Evolutionary conservation across 345 rosid genomes (phyloP).

Genomic region (Reutealis trisperma): DNA sequence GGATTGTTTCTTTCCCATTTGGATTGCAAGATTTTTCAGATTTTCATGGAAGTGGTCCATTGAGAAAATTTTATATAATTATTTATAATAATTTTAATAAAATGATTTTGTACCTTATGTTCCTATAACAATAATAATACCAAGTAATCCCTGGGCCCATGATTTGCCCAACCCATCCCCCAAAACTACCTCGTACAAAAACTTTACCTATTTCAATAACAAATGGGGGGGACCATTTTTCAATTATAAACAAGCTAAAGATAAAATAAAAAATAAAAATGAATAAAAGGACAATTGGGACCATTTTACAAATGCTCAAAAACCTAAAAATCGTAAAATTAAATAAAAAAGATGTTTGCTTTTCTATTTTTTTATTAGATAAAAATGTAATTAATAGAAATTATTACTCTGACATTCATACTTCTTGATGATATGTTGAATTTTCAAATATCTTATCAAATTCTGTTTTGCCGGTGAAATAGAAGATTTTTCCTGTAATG

Average conservation of each 20-base stretch:
- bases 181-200: conserved; percentile 6
- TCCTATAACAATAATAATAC: neutral
- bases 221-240: conserved; percentile 2
- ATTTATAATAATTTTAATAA: neutral
- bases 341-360: neutral
- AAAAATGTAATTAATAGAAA: neutral
- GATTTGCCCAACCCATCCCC: conserved; percentile 5
- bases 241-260: neutral
- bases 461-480: conserved; percentile 13
- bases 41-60: conserved; percentile 36
- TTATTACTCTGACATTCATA: conserved; percentile 16
- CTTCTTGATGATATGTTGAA: conserved; percentile 17
- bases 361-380: neutral
- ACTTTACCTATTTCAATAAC: neutral
- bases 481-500: neutral
- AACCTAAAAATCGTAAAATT: neutral
- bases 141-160: conserved; percentile 30
- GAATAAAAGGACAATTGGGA: conserved; percentile 19
- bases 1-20: neutral
- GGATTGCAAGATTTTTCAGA: neutral
- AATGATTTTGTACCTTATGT: conserved; percentile 4
- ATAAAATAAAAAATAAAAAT: neutral
- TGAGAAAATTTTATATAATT: neutral
- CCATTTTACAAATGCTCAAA: conserved; percentile 25
- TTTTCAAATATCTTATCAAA: conserved; percentile 13